Evolutionary conservation across 228 moss, liverwort and hornwort species (phyloP), one percentile per base, ranked within the genome.

Genomic region (Sphagnum magellanicum): DNA sequence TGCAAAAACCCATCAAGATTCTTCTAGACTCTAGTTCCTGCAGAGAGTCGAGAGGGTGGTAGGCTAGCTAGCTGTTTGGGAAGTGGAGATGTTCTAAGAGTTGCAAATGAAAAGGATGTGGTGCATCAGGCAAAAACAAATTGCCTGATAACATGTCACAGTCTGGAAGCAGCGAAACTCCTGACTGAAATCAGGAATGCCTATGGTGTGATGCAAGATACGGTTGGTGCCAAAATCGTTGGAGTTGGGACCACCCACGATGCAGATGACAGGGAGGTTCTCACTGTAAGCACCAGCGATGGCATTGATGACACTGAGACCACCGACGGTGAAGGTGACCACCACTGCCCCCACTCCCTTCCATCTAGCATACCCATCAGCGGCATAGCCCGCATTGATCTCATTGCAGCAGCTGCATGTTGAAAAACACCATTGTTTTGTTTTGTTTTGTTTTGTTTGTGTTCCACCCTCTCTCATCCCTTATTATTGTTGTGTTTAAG

Each of bases 241-340:
- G 13, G 92, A 89, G 72, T 92, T 92, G 0, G 92, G 92, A 15
- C 92, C 92, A 10, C 92, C 92, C 14, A 92, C 89, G 17, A 92
- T 78, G 72, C 92, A 92, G 69, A 92, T 89, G 17, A 92, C 92
- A 1, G 92, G 92, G 8, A 92, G 85, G 67, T 89, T 92, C 77
- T 92, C 92, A 71, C 92, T 89, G 75, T 92, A 92, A 1, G 92
- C 89, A 75, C 92, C 92, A 15, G 89, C 92, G 53, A 92, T 89
- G n/a, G 89, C 74, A 70, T 92, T 92, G 68, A 92, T 92, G 14
- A 92, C 87, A 67, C 92, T 92, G 50, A 92, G 79, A 59, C 92
- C 87, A 52, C 92, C 92, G 10, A 92, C 92, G 0, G 92, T 92
- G 75, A 92, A 92, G 50, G 92, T 92, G n/a, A 92, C 92, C 9